Evolutionary conservation across 1,284 basidiomycete species (phyloP), one percentile per base, ranked within the genome.

Genomic region (Somion occarium): DNA sequence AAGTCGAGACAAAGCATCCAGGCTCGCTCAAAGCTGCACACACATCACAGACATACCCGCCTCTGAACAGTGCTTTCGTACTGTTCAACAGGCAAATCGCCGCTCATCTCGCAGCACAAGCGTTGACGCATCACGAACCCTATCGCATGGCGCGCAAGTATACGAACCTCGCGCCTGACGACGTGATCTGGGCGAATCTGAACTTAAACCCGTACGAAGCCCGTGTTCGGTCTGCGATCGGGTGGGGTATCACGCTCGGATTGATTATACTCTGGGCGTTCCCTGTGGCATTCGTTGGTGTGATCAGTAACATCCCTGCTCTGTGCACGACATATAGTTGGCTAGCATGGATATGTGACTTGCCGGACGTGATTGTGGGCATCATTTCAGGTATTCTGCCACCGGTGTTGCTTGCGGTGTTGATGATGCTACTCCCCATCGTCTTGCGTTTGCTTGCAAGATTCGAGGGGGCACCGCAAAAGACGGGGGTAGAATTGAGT

Each of bases 41-140:
- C 34, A 9, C 56, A 2, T 43, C 56, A 44, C 68, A 77, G 50
- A 75, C 75, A 23, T 90, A 89, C 56, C 84, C 83, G 2, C 85
- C 88, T 1, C 65, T 89, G 56, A 92, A 83, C 64, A 90, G 88
- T 23, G 92, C 91, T 2, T 99, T 99, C 68, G 79, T 99, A 54
- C 87, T 92, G 25, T 99, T 98, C 79, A 85, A 95, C 68, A 80
- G 83, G 59, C 96, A 98, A 72, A 89, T 97, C 58, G 91, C 91
- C 1, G 92, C 92, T n/a, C 92, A 96, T 67, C 75, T 95, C 65
- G 91, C 90, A 1, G 77, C 77, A 18, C 82, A 90, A 64, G 74
- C 77, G 4, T 69, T 93, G 24, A 72, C 82, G 2, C 89, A 93
- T 63, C 84, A 92, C 59, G 80, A 85, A 53, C 91, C 91, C 30